Evolutionary conservation across 805 yeast species (phyloP).

Genomic region (Yarrowia sp.): DNA sequence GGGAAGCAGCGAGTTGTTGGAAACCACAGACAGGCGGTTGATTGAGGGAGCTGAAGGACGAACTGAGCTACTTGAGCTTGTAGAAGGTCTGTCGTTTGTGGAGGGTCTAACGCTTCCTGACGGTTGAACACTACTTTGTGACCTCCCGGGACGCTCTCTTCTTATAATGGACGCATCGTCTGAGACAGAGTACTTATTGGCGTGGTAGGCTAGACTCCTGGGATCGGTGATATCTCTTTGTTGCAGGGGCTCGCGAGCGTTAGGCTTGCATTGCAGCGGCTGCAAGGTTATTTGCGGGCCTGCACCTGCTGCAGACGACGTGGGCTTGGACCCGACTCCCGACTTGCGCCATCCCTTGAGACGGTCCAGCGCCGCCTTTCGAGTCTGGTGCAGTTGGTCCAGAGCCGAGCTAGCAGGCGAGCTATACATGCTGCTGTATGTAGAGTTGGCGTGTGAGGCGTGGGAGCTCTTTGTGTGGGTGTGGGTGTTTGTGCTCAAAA

Average conservation of each 20-base stretch:
- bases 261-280: constrained; percentile 35
- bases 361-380: constrained; percentile 9
- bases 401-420: background rate
- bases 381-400: background rate
- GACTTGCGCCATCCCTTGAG: constrained; percentile 29
- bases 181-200: constrained; percentile 33
- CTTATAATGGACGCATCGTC: constrained; percentile 23
- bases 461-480: too few relatives aligned
- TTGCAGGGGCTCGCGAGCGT: constrained; percentile 25
- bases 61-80: background rate
- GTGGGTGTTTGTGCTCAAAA: too few relatives aligned
- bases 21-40: background rate
- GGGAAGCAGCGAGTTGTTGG: constrained; percentile 4
- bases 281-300: constrained; percentile 16
- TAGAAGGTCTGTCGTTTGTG: background rate
- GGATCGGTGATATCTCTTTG: constrained; percentile 28
- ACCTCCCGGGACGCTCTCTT: constrained; percentile 1
- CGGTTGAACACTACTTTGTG: too few relatives aligned
- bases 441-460: background rate
- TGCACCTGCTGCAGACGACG: background rate
- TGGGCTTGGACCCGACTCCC: background rate
- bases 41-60: background rate
- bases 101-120: too few relatives aligned
- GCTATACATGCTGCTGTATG: background rate
- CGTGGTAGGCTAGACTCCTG: constrained; percentile 20